Evolutionary conservation across 2,329 filamentous ascomycete genomes (phyloP).

Genomic region (Trichophyton schoenleinii): DNA sequence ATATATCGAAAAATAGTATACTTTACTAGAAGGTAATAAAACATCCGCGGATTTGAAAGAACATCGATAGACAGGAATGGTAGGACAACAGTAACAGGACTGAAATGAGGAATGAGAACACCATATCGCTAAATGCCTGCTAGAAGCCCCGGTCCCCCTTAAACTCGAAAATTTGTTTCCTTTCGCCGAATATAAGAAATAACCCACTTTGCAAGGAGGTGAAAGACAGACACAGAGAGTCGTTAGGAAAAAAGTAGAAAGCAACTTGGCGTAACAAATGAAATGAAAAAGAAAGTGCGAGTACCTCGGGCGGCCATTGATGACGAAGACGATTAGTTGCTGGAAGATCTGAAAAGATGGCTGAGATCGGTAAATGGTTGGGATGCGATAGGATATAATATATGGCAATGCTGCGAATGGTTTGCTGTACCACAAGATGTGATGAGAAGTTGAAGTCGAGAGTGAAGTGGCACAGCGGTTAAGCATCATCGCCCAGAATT

Average conservation of each 20-base stretch:
- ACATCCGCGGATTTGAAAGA: background rate
- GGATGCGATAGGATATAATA: background rate
- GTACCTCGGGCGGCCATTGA: background rate
- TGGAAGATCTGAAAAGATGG: background rate
- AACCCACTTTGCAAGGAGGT: slow-evolving; percentile 2
- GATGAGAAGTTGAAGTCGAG: background rate
- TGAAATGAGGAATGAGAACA: slow-evolving; percentile 2
- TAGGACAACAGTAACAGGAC: slow-evolving; percentile 1
- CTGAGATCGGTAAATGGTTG: background rate
- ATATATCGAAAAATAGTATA: background rate
- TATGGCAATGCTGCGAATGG: background rate
- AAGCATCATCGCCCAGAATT: slow-evolving; percentile 7
- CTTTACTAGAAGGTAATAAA: background rate
- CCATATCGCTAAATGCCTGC: slow-evolving; percentile 4
- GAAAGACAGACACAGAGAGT: background rate
- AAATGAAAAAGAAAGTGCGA: background rate
- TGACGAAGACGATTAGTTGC: background rate
- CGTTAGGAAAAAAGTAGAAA: background rate
- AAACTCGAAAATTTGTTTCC: slow-evolving; percentile 1
- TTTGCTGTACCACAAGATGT: background rate
- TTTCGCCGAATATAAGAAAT: slow-evolving; percentile 4
- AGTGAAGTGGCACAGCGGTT: no score
- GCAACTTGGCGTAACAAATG: background rate
- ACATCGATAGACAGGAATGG: background rate
- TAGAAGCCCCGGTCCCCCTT: slow-evolving; percentile 1